phyloP scores from a whole-genome alignment of 306 rosid species.

The Dalbergia cultrata region DNA sequence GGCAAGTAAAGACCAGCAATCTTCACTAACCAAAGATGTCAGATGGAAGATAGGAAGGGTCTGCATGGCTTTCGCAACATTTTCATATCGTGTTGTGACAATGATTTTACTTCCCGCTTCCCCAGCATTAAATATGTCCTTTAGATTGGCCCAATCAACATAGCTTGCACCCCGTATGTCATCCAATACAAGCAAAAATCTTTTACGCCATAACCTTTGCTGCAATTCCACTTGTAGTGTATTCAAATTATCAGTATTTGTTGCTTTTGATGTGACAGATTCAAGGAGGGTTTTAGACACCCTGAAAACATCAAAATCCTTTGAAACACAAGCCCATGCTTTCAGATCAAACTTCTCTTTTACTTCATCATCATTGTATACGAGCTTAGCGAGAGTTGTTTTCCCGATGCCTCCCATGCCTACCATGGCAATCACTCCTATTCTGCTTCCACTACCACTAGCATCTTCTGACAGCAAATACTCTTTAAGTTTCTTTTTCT shows the following conservation, averaged over 20 bases:
- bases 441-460: background rate
- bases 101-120: constrained; percentile 18
- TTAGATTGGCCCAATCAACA: constrained; percentile 12
- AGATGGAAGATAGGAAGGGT: constrained; percentile 4
- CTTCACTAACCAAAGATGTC: background rate
- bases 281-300: constrained; percentile 15
- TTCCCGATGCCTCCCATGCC: constrained; percentile 39
- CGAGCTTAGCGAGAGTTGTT: constrained; percentile 31
- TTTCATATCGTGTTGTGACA: constrained; percentile 15
- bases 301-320: constrained; percentile 20
- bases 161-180: constrained; percentile 10
- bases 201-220: background rate
- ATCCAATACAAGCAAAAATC: constrained; percentile 9
- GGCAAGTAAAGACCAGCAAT: constrained; percentile 25
- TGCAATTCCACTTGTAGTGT: background rate
- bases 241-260: background rate
- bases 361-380: constrained; percentile 21
- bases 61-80: background rate
- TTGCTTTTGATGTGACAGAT: background rate
- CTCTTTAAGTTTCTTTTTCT: constrained; percentile 7
- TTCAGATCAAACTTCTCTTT: constrained; percentile 3
- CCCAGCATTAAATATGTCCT: background rate
- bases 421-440: constrained; percentile 33
- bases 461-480: constrained; percentile 31
- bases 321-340: constrained; percentile 19